phyloP scores from a whole-genome alignment of 177 flowering plant genomes.

The Telopea speciosissima region DNA sequence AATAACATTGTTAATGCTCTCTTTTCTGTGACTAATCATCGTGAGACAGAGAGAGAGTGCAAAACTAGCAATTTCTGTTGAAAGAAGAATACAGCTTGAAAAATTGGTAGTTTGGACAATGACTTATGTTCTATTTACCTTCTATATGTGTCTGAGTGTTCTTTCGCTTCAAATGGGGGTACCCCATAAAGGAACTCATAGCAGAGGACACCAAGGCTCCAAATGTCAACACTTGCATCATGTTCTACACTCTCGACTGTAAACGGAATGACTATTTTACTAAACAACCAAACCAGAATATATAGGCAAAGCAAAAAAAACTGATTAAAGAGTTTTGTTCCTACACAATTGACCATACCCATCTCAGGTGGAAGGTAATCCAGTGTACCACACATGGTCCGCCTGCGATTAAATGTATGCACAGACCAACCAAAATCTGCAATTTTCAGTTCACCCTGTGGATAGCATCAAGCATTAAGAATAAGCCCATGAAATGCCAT shows the following conservation, averaged over 20 bases:
- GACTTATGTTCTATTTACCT: constrained; percentile 40
- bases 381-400: constrained; percentile 97
- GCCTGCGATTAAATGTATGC: constrained; percentile 88
- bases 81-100: too few relatives aligned
- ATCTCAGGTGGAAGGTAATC: constrained; percentile 99
- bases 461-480: neutral
- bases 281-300: neutral
- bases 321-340: neutral
- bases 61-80: too few relatives aligned
- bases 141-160: constrained; percentile 93
- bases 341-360: constrained; percentile 49
- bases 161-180: constrained; percentile 97
- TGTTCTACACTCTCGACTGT: constrained; percentile 97
- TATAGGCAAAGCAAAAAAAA: neutral
- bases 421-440: constrained; percentile 99
- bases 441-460: constrained; percentile 89
- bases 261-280: neutral
- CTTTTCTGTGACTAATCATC: too few relatives aligned
- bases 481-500: neutral
- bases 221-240: constrained; percentile 94
- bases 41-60: neutral
- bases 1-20: too few relatives aligned
- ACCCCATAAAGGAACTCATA: constrained; percentile 94
- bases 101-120: too few relatives aligned
- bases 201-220: constrained; percentile 95